Evolutionary conservation across 768 basidiomycete species (phyloP), one percentile per base, ranked within the genome.

Genomic region (Mycena olivaceomarginata): DNA sequence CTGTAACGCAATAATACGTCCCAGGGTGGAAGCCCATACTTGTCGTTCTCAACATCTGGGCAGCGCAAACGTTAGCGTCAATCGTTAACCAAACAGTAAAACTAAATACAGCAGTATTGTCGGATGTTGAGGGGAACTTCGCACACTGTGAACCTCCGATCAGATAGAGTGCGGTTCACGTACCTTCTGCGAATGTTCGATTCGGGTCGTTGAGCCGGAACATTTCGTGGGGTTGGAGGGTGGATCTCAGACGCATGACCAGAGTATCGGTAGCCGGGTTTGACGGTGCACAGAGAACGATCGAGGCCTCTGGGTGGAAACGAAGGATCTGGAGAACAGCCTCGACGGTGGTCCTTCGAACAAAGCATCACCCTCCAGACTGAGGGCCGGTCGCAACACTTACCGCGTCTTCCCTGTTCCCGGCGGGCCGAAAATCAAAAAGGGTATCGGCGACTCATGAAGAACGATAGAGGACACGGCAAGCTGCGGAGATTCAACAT

Each of bases 391-490:
- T 46, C 31, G 20, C 37, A 22, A 59, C 18, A 74, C 60, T 73
- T 73, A 88, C 89, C 88, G 86, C n/a, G 90, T 91, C 81, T 91
- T 91, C 22, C 90, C 90, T 22, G 90, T 91, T 0, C 90, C 90
- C 20, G 90, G 89, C 16, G 90, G 90, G 2, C 90, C 90, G 68
- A 86, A 85, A 70, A 91, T 90, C 4, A 91, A 80, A 72, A 88
- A 89, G 0, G 90, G 90, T 2, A 90, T 86, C n/a, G 87, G 85
- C 18, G 86, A 89, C 68, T 88, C 85, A 74, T 87, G 84, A 16
- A 88, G 80, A 2, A 89, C 85, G 40, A 90, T 86, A 10, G 88
- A 86, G 60, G 84, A 83, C 22, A 88, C 89, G 53, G 90, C 89
- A 39, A 85, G 77, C 90, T 90, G 77, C n/a, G 15, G 37, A 16